These are phyloP conservation scores for Quercus berberidifolia DNA, from an alignment of 306 rosid species.

Conservation along the genomic window DNA sequence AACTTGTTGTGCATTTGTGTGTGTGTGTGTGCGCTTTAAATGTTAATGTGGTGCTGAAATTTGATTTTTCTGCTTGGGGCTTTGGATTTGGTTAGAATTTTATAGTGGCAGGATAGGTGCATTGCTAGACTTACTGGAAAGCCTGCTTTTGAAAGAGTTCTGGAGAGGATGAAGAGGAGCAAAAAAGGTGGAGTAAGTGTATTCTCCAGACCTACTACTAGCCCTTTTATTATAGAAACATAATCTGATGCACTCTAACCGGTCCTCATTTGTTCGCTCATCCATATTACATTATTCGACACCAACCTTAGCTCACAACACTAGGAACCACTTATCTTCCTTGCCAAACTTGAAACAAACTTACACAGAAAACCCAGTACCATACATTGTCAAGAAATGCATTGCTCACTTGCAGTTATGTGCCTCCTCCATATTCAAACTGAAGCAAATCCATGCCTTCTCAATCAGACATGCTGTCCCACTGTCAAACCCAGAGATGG, in stretches of 20 bases:
- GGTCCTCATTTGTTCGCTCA: slow-evolving; percentile 1
- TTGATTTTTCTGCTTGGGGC: no score
- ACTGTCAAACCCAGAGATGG: slow-evolving; percentile 40
- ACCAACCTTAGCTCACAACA: not conserved
- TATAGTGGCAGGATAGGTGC: no score
- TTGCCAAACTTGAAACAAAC: slow-evolving; percentile 14
- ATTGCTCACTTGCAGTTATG: slow-evolving; percentile 42
- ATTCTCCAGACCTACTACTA: not conserved
- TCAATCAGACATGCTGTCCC: slow-evolving; percentile 44
- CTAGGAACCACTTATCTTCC: slow-evolving; percentile 9
- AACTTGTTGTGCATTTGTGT: no score
- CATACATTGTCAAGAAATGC: slow-evolving; percentile 38
- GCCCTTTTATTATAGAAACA: not conserved
- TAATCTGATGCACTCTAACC: not conserved
- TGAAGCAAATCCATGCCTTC: slow-evolving; percentile 54
- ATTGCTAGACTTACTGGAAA: slow-evolving; percentile 44
- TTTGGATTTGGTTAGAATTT: no score
- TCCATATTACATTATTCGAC: not conserved
- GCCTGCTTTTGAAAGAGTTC: slow-evolving; percentile 81
- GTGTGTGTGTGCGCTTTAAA: no score
- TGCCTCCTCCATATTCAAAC: slow-evolving; percentile 41
- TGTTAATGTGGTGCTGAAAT: no score
- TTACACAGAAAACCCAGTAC: slow-evolving; percentile 16
- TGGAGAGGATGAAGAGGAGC: slow-evolving; percentile 62
- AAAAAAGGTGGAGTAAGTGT: slow-evolving; percentile 64